These are phyloP conservation scores for Venustampulla echinocandica DNA, from an alignment of 495 filamentous ascomycete species.

Conservation along the genomic window DNA sequence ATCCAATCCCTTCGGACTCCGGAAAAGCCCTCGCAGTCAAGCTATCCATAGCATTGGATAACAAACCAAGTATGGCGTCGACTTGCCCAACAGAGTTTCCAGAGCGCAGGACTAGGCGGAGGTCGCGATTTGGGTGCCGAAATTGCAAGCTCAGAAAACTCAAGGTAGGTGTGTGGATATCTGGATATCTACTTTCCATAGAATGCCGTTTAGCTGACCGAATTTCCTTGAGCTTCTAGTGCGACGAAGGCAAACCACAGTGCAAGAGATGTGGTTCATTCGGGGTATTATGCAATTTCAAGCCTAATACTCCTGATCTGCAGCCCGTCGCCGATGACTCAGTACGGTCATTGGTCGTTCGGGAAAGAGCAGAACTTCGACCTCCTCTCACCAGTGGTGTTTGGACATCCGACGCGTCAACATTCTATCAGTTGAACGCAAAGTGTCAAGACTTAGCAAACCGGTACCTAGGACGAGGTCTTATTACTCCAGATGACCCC, in stretches of 20 bases:
- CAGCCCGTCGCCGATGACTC: slow-evolving; percentile 27
- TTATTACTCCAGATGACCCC: slow-evolving; percentile 28
- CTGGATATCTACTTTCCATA: slow-evolving; percentile 2
- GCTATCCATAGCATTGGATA: slow-evolving; percentile 2
- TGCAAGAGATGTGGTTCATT: slow-evolving; percentile 37
- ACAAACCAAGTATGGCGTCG: slow-evolving; percentile 18
- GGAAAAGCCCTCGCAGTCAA: slow-evolving; percentile 4
- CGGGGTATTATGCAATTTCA: slow-evolving; percentile 37
- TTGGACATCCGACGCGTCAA: slow-evolving; percentile 20
- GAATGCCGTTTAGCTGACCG: slow-evolving; percentile 4
- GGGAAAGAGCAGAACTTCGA: slow-evolving; percentile 14
- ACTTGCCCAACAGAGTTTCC: slow-evolving; percentile 15
- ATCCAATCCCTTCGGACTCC: neutral
- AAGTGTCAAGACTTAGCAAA: slow-evolving; percentile 33
- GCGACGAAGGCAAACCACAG: slow-evolving; percentile 36
- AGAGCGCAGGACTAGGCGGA: slow-evolving; percentile 28
- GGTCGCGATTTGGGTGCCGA: slow-evolving; percentile 38
- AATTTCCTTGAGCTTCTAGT: slow-evolving; percentile 23
- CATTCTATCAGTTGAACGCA: slow-evolving; percentile 27
- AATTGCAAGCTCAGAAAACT: slow-evolving; percentile 43
- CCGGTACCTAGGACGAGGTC: slow-evolving; percentile 31
- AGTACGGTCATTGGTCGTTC: slow-evolving; percentile 10
- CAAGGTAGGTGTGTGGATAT: slow-evolving; percentile 31
- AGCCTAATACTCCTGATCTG: slow-evolving; percentile 30
- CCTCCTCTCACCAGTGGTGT: slow-evolving; percentile 26